phyloP scores from a whole-genome alignment of 2,329 filamentous ascomycete genomes.

The Cryphonectria nitschkei region DNA sequence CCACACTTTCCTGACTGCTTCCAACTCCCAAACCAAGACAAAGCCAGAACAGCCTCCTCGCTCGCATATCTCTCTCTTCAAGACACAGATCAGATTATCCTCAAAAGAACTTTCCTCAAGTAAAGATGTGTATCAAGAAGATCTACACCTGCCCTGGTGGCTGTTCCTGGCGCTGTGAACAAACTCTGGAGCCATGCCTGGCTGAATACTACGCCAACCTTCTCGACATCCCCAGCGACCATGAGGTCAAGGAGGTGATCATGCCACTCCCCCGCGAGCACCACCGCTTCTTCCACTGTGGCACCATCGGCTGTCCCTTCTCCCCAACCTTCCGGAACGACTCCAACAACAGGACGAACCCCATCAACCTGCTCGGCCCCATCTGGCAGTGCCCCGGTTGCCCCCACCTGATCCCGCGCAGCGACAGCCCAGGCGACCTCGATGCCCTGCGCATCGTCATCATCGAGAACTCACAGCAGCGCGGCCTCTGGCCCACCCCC shows the following conservation, averaged over 20 bases:
- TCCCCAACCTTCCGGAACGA: neutral
- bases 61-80: neutral
- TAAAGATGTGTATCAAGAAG: neutral
- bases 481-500: neutral
- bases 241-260: neutral
- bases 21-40: neutral
- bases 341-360: neutral
- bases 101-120: too few relatives aligned
- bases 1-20: neutral
- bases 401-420: neutral
- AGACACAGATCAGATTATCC: neutral
- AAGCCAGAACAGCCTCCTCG: neutral
- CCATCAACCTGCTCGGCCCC: neutral
- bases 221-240: neutral
- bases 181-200: neutral
- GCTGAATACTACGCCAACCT: neutral
- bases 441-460: neutral
- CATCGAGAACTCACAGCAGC: neutral
- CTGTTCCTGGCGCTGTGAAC: neutral
- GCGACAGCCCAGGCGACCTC: neutral
- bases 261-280: neutral
- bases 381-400: neutral
- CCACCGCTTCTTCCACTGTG: neutral
- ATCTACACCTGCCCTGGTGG: neutral
- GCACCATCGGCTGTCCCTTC: neutral